A percentile compares a stretch with the other conserved stretches of the same genome.
These are phyloP conservation scores for Brassica nigra DNA, from an alignment of 345 rosid genomes.

Conservation along the genomic window DNA sequence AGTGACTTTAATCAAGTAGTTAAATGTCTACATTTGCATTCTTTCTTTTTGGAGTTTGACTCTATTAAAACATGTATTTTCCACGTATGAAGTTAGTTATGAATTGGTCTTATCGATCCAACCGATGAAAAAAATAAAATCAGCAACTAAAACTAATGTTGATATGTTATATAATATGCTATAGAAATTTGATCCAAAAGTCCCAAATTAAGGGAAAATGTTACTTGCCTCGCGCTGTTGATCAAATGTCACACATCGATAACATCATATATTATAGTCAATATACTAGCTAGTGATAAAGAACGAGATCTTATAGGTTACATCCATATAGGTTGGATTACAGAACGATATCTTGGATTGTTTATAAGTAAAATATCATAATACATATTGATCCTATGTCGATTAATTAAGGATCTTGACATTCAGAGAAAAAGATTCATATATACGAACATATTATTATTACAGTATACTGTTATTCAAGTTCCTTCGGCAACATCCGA, in stretches of 20 bases:
- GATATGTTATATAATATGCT: neutral
- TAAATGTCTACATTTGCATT: too few relatives aligned
- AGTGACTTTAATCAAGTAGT: too few relatives aligned
- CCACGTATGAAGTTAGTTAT: too few relatives aligned
- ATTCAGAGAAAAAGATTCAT: neutral
- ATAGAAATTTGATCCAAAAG: neutral
- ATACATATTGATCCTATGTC: neutral
- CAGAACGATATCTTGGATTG: neutral
- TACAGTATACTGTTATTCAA: neutral
- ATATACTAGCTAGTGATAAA: neutral
- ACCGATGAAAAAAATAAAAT: too few relatives aligned
- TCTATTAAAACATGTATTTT: too few relatives aligned
- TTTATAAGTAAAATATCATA: neutral
- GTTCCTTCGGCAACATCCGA: neutral
- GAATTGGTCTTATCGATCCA: too few relatives aligned
- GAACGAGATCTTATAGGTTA: neutral
- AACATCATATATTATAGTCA: neutral
- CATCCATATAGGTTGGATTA: neutral
- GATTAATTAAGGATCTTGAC: neutral
- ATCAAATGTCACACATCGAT: neutral
- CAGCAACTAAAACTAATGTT: neutral
- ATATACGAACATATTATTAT: neutral
- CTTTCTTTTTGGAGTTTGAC: too few relatives aligned
- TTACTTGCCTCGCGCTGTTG: neutral
- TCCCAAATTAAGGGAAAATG: neutral